Evolutionary conservation across 768 basidiomycete genomes (phyloP), one percentile per base, ranked within the genome.

Genomic region (Leccinum rimulosum): DNA sequence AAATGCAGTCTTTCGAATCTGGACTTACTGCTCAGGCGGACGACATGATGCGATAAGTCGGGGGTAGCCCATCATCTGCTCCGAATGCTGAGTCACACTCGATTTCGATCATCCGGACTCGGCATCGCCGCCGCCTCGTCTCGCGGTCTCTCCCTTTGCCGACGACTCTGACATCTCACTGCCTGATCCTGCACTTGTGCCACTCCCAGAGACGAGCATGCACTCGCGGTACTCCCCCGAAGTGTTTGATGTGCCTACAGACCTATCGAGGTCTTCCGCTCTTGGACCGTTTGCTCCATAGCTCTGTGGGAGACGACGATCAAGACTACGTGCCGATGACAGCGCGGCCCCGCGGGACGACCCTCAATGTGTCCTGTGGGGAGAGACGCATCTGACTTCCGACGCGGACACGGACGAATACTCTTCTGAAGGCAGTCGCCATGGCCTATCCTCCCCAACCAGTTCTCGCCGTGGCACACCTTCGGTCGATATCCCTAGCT

Each of bases 341-440:
- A 83, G 80, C 30, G 85, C 86, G 14, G 82, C 87, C 1, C 92
- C 92, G 8, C 83, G 87, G 14, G 89, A 95, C 62, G 94, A 97
- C 64, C 93, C 94, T 17, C 83, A 93, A 0, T 95, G 95, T 68
- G 91, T 94, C 38, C 86, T 96, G 7, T 97, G 94, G 94, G 93
- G 91, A 28, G 84, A 86, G 63, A 74, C 80, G 15, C 65, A 75
- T 25, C 58, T 70, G 4, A 72, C 71, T 5, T 55, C 66, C 1
- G 72, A 74, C 6, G 43, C 53, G 6, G 73, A n/a, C n/a, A 75
- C 73, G 45, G 77, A 79, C 51, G 73, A 77, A 48, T 22, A 70
- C n/a, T 79, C 79, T 31, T 77, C 77, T 7, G 76, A 77, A 36
- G 69, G 72, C n/a, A 77, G 75, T 61, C 73, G 66, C 31, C 71